Evolutionary conservation across 257 asterid species (phyloP), one percentile per base, ranked within the genome.

Genomic region (Gentiana straminea): DNA sequence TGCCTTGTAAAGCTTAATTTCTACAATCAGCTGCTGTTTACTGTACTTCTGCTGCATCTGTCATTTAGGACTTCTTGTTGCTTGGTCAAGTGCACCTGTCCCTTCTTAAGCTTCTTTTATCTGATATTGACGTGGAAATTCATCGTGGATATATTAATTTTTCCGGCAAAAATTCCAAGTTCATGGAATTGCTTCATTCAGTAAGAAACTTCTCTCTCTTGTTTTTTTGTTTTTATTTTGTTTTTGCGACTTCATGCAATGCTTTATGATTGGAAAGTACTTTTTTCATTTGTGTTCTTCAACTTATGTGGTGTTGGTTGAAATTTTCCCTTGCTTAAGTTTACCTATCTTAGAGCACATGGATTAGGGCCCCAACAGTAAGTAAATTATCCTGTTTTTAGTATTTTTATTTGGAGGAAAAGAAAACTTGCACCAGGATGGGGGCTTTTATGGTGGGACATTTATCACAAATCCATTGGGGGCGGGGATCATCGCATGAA

Each of bases 81-180:
- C 91, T 92, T 62, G 94, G 94, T 44, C 93, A 82, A 78, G 86
- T 83, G 67, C 99, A 92, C 72, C 59, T 75, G 66, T 76, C 91
- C 73, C 86, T 92, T 74, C 85, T 88, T 69, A 80, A 75, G 61
- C 79, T 81, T 61, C 95, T 92, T 58, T 61, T 92, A 39, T 76
- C 80, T 39, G 97, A 88, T 74, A 55, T 83, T 52, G 74, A 75
- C 59, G 71, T 75, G 69, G 97, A 92, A 75, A 78, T 85, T 35
- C 60, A 68, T 52, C 62, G 77, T 63, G 94, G 78, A 49, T 64
- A 70, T 61, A 60, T 64, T 66, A 66, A 71, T 51, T 82, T 70
- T 79, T 82, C 94, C 57, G 78, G 79, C 73, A 92, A 74, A 83
- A 83, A 82, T 80, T 68, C 84, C 90, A 89, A 77, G 79, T 88